Percentiles rank a stretch among this genome's conserved stretches.
These are phyloP conservation scores for Pseudozyma sp. DNA, from an alignment of 1,284 basidiomycete genomes.

Conservation along the genomic window DNA sequence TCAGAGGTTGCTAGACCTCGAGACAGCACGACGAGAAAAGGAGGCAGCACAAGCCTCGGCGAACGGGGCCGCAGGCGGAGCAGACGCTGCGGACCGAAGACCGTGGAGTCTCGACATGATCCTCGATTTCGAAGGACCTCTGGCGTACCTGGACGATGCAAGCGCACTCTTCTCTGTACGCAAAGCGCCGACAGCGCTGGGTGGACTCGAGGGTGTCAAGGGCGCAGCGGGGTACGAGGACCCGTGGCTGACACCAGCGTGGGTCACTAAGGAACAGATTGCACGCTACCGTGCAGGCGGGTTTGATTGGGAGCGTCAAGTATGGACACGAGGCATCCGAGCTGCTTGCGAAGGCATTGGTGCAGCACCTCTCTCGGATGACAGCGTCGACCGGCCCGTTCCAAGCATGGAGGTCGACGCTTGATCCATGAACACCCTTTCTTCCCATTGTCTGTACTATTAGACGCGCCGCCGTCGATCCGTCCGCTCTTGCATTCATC, in stretches of 20 bases:
- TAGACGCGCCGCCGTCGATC: neutral
- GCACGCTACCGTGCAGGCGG: slow-evolving; percentile 60
- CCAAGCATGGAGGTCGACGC: slow-evolving; percentile 42
- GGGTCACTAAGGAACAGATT: slow-evolving; percentile 36
- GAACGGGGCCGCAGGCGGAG: slow-evolving; percentile 9
- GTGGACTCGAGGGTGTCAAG: slow-evolving; percentile 48
- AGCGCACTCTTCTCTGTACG: slow-evolving; percentile 43
- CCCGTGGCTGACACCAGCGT: slow-evolving; percentile 56
- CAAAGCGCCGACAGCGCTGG: slow-evolving; percentile 47
- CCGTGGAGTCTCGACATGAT: slow-evolving; percentile 56
- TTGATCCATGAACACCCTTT: neutral
- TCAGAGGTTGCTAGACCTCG: slow-evolving; percentile 30
- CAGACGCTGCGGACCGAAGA: slow-evolving; percentile 21
- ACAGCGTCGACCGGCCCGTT: neutral
- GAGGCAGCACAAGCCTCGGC: slow-evolving; percentile 29
- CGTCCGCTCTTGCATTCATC: neutral
- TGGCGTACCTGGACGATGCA: slow-evolving; percentile 60
- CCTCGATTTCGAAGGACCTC: slow-evolving; percentile 59
- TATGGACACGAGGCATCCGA: slow-evolving; percentile 54
- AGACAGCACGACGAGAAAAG: slow-evolving; percentile 33
- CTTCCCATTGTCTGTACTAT: too few species aligned
- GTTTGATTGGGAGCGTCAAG: slow-evolving; percentile 59
- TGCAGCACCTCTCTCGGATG: slow-evolving; percentile 24
- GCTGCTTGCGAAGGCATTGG: slow-evolving; percentile 55
- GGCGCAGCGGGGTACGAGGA: slow-evolving; percentile 55